Conservation (phyloP, 345 rosid genomes). For the Brassica juncea region DNA sequence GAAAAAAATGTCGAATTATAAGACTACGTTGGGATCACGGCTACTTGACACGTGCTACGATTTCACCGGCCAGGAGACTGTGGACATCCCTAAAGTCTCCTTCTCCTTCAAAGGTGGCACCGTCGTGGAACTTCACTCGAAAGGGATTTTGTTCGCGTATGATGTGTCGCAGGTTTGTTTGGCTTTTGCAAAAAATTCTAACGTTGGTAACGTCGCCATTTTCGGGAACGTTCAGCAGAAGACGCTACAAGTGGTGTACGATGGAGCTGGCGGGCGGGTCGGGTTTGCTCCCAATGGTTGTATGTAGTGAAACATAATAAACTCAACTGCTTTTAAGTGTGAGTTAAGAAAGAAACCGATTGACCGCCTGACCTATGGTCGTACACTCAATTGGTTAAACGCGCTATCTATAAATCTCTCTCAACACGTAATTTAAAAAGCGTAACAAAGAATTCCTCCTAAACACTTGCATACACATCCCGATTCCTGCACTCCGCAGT, state of each 20-base stretch:
- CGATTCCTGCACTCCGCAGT: no score
- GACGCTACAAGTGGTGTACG: slow-evolving; percentile 65
- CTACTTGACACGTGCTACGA: slow-evolving; percentile 83
- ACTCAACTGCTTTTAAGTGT: not conserved
- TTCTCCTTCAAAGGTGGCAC: slow-evolving; percentile 52
- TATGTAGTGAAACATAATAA: slow-evolving; percentile 35
- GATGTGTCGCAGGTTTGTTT: slow-evolving; percentile 55
- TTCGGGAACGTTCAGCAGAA: slow-evolving; percentile 73
- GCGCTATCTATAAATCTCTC: no score
- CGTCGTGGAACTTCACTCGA: slow-evolving; percentile 43
- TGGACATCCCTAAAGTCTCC: slow-evolving; percentile 52
- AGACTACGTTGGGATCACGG: slow-evolving; percentile 42
- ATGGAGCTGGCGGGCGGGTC: slow-evolving; percentile 28
- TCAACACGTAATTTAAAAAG: no score
- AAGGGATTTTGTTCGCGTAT: slow-evolving; percentile 46
- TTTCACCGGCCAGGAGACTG: slow-evolving; percentile 40
- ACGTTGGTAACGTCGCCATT: slow-evolving; percentile 41
- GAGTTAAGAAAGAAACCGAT: not conserved
- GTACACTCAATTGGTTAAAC: no score
- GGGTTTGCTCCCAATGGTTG: slow-evolving; percentile 52
- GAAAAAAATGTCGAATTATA: slow-evolving; percentile 53
- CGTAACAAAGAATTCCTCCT: no score
- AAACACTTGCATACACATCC: no score
- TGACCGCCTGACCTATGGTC: no score
- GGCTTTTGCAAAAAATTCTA: slow-evolving; percentile 53